phyloP scores from a whole-genome alignment of 495 filamentous ascomycete genomes.

The Friedmanniomyces endolithicus region DNA sequence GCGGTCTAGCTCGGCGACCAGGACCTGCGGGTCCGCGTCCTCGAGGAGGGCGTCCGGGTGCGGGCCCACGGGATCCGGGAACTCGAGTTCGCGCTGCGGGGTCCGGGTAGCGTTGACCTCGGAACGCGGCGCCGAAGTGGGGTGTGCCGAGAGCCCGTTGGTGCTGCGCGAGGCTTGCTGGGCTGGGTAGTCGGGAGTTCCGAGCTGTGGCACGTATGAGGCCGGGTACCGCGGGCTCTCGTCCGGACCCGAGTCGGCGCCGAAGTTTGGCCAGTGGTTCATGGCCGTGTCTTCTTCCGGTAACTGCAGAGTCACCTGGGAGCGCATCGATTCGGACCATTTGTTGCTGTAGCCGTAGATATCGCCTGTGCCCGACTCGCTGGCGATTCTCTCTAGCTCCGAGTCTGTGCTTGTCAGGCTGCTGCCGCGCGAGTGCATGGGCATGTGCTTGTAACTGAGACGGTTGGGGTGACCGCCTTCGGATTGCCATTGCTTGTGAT shows the following conservation, averaged over 20 bases:
- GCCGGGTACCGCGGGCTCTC: constrained; percentile 2
- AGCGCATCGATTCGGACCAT: constrained; percentile 24
- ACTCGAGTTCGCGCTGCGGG: constrained; percentile 14
- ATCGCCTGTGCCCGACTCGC: background rate
- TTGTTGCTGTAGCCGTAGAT: constrained; percentile 18
- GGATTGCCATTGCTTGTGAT: constrained; percentile 22
- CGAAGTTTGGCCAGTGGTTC: constrained; percentile 39
- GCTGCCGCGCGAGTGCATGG: constrained; percentile 38
- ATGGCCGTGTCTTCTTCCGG: constrained; percentile 31
- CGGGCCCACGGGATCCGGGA: constrained; percentile 35
- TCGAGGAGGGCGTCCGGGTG: constrained; percentile 40
- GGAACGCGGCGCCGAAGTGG: background rate
- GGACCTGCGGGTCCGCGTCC: constrained; percentile 36
- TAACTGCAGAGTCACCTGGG: constrained; percentile 43
- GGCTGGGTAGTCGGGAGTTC: background rate
- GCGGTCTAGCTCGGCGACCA: constrained; percentile 43
- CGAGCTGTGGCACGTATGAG: background rate
- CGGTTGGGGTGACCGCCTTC: constrained; percentile 16
- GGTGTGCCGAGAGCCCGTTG: background rate
- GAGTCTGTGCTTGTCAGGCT: constrained; percentile 37
- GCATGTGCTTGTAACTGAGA: constrained; percentile 4
- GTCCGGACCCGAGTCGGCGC: constrained; percentile 19
- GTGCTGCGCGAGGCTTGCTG: background rate
- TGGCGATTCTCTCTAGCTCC: constrained; percentile 24
- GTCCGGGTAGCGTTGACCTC: background rate